A percentile compares a stretch with the other conserved stretches of the same genome.
phyloP scores from a whole-genome alignment of 2,329 filamentous ascomycete species.

The Colletotrichum sp. region DNA sequence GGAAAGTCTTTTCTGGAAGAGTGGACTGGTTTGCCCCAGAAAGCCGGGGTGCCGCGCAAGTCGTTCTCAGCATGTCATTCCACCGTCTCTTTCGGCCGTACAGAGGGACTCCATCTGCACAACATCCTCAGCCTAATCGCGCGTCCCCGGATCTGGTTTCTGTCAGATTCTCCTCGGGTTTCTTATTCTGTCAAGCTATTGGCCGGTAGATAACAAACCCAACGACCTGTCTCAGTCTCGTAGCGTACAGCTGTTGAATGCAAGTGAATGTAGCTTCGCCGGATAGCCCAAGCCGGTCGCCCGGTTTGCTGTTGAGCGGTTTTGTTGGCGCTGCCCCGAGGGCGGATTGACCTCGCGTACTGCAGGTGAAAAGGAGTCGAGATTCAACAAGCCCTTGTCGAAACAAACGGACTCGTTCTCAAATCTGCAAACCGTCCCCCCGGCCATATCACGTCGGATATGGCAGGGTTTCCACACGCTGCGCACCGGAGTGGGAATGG shows the following conservation, averaged over 20 bases:
- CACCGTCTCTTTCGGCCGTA: background rate
- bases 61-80: background rate
- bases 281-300: background rate
- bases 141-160: background rate
- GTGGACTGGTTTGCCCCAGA: slow-evolving; percentile 1
- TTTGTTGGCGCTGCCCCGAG: background rate
- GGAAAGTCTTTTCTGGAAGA: background rate
- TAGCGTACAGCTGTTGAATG: background rate
- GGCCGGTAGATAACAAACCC: background rate
- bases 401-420: background rate
- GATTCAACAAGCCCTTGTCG: slow-evolving; percentile 1
- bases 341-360: background rate
- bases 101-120: slow-evolving; percentile 11
- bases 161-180: background rate
- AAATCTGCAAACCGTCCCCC: slow-evolving; percentile 7
- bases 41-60: slow-evolving; percentile 5
- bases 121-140: slow-evolving; percentile 8
- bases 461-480: slow-evolving; percentile 16
- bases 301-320: background rate
- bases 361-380: slow-evolving; percentile 14
- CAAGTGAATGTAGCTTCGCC: background rate
- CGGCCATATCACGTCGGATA: slow-evolving; percentile 17
- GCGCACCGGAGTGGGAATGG: slow-evolving; percentile 14
- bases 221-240: background rate
- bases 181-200: background rate